Percentiles rank a stretch among this genome's conserved stretches.
Evolutionary conservation across 495 filamentous ascomycete genomes (phyloP).

Genomic region (Aspergillus ellipticus): DNA sequence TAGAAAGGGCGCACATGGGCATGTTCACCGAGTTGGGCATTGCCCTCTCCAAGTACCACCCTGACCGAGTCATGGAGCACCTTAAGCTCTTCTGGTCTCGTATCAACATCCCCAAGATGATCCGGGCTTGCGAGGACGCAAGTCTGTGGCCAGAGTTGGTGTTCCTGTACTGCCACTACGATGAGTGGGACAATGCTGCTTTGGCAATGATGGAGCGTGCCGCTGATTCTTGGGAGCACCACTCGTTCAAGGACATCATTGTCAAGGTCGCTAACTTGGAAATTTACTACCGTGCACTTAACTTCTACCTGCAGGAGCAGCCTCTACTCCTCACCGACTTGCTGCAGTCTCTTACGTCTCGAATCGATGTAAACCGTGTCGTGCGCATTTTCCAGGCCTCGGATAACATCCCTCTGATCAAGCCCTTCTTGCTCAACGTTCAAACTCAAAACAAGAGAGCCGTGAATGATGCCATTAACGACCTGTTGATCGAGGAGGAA

Average conservation of each 20-base stretch:
- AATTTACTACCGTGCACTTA: constrained; percentile 96
- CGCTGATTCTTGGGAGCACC: constrained; percentile 98
- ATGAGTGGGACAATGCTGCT: constrained; percentile 98
- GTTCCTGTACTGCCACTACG: constrained; percentile 98
- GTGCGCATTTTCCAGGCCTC: constrained; percentile 98
- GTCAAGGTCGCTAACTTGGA: constrained; percentile 98
- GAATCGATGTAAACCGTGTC: constrained; percentile 97
- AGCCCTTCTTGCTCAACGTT: constrained; percentile 96
- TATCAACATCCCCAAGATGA: constrained; percentile 98
- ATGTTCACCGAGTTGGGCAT: constrained; percentile 98
- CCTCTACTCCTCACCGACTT: constrained; percentile 93
- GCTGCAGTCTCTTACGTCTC: constrained; percentile 81
- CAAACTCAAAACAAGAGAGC: constrained; percentile 96
- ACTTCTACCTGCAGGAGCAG: constrained; percentile 97
- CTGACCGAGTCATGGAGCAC: constrained; percentile 97
- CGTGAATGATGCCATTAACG: constrained; percentile 98
- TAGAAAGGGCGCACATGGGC: constrained; percentile 88
- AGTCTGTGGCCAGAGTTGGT: constrained; percentile 97
- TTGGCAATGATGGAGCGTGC: constrained; percentile 99
- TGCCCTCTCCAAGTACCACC: constrained; percentile 93
- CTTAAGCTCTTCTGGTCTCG: constrained; percentile 98
- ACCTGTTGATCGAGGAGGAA: constrained; percentile 96
- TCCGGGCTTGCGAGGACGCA: constrained; percentile 90
- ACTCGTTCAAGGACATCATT: constrained; percentile 98
- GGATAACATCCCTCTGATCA: constrained; percentile 97